A percentile compares a stretch with the other conserved stretches of the same genome.
Conservation (phyloP, 164 flowering plant genomes). For the Dillenia suffruticosa region DNA sequence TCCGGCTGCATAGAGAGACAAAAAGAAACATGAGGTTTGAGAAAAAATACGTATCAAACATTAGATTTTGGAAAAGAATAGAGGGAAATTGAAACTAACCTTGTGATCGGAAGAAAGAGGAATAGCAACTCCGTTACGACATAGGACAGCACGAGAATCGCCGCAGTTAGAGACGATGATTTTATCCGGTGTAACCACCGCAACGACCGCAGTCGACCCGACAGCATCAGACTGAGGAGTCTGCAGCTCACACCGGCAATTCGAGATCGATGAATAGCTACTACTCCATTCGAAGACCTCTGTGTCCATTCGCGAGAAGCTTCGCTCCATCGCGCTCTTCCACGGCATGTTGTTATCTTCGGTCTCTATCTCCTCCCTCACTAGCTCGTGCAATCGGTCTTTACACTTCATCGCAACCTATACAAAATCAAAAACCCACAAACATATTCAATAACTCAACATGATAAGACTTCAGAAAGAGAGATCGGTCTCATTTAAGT, state of each 20-base stretch:
- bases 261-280: conserved; percentile 4
- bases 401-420: conserved; percentile 82
- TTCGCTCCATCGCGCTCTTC: conserved; percentile 46
- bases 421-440: background rate
- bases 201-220: conserved; percentile 92
- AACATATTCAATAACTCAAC: too few species aligned
- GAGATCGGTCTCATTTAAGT: too few species aligned
- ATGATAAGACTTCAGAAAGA: too few species aligned
- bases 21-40: background rate
- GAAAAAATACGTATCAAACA: background rate
- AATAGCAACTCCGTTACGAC: conserved; percentile 57
- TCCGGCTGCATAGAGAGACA: conserved; percentile 48
- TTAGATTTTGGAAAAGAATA: background rate
- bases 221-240: conserved; percentile 82
- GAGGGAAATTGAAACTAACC: conserved; percentile 20
- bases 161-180: conserved; percentile 84
- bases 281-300: conserved; percentile 33
- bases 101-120: conserved; percentile 71
- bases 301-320: conserved; percentile 66
- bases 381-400: conserved; percentile 60
- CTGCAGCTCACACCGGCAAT: conserved; percentile 77
- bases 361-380: conserved; percentile 56
- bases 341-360: conserved; percentile 22
- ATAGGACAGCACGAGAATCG: conserved; percentile 81
- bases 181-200: conserved; percentile 58